Conservation (phyloP, 2,329 filamentous ascomycete species). For the Sporothrix brunneoviolacea region DNA sequence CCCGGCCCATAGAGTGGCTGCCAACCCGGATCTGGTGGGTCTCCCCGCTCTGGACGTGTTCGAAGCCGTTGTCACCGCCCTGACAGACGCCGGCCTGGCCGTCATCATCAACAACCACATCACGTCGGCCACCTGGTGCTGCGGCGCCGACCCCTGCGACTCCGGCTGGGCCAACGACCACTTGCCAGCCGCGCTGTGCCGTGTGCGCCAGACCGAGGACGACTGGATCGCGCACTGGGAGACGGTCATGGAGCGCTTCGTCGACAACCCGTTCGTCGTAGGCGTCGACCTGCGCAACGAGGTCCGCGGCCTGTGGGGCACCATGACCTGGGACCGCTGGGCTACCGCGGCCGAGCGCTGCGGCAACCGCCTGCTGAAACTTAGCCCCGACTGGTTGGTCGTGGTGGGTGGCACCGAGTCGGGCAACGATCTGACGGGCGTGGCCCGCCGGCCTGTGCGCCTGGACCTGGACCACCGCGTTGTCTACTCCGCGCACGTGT, state of each 20-base stretch:
- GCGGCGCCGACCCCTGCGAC: slow-evolving; percentile 61
- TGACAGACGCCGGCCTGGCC: slow-evolving; percentile 56
- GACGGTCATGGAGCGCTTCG: slow-evolving; percentile 53
- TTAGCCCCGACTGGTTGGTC: slow-evolving; percentile 60
- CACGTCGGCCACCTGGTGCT: slow-evolving; percentile 62
- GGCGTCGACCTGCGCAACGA: slow-evolving; percentile 64
- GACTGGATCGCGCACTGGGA: slow-evolving; percentile 63
- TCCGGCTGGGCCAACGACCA: slow-evolving; percentile 61
- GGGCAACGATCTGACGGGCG: slow-evolving; percentile 57
- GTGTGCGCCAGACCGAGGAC: slow-evolving; percentile 55
- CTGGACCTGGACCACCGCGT: slow-evolving; percentile 49
- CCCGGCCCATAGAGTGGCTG: slow-evolving; percentile 42
- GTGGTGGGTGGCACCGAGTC: slow-evolving; percentile 63
- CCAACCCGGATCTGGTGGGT: slow-evolving; percentile 55
- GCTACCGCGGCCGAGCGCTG: slow-evolving; percentile 57
- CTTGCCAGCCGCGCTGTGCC: slow-evolving; percentile 49
- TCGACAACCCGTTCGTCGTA: slow-evolving; percentile 54
- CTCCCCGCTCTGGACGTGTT: slow-evolving; percentile 54
- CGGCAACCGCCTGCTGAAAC: slow-evolving; percentile 51
- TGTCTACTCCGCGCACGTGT: slow-evolving; percentile 64
- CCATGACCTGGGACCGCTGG: slow-evolving; percentile 60
- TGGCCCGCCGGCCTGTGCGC: slow-evolving; percentile 46
- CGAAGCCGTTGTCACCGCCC: slow-evolving; percentile 48
- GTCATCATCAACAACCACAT: slow-evolving; percentile 68
- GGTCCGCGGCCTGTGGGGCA: slow-evolving; percentile 61